These are phyloP conservation scores for Datura wrightii DNA, from an alignment of 257 asterid genomes.

Conservation along the genomic window DNA sequence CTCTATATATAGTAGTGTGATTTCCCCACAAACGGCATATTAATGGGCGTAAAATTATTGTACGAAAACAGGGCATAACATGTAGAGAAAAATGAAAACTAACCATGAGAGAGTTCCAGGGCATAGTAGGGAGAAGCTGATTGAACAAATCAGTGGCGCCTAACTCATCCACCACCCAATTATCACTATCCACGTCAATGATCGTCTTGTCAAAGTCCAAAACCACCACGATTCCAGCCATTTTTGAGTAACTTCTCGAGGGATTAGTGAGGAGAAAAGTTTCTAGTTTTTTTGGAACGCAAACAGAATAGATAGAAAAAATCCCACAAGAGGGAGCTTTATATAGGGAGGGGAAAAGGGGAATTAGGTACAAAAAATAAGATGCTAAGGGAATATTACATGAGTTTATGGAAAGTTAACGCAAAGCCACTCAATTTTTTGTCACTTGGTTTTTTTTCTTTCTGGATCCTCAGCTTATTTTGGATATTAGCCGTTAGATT, in stretches of 20 bases:
- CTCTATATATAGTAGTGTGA: too few species aligned
- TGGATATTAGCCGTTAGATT: slow-evolving; percentile 35
- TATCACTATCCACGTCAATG: slow-evolving; percentile 48
- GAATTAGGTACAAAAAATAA: slow-evolving; percentile 8
- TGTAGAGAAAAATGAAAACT: background rate
- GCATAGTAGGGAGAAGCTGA: slow-evolving; percentile 47
- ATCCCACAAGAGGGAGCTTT: background rate
- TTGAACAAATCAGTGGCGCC: slow-evolving; percentile 42
- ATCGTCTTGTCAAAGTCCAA: slow-evolving; percentile 50
- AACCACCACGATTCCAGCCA: slow-evolving; percentile 40
- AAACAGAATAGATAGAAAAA: too few species aligned
- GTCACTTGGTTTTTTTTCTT: background rate
- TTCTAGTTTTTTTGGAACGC: background rate
- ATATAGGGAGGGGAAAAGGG: slow-evolving; percentile 23
- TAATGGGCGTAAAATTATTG: too few species aligned
- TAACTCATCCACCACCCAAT: slow-evolving; percentile 44
- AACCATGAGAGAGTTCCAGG: slow-evolving; percentile 49
- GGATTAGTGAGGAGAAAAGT: background rate
- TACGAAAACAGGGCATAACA: background rate
- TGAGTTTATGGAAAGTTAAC: slow-evolving; percentile 29
- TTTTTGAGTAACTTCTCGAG: background rate
- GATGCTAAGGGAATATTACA: slow-evolving; percentile 63
- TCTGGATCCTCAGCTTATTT: background rate
- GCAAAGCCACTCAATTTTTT: slow-evolving; percentile 26
- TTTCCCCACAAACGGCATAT: too few species aligned